Base-by-base conservation (phyloP, 2,329 filamentous ascomycete species). In the Hypoxylon sp. region DNA sequence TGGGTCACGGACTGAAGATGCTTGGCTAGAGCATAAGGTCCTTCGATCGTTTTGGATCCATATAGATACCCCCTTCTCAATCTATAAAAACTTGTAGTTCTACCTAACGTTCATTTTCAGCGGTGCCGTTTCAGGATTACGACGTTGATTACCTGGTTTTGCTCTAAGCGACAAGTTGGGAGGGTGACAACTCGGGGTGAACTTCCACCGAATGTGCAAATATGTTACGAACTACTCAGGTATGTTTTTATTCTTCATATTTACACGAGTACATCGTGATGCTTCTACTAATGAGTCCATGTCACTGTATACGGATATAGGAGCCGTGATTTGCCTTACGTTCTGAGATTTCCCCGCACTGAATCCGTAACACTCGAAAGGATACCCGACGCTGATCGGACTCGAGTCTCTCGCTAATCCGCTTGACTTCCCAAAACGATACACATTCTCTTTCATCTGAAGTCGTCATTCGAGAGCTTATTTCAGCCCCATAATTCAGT, bases 41-140 rank as follows among this genome's bases (percentile, higher is more conserved):
- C 67, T 64, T 17, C 50, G 67, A 73, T 75, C 68, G 64, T 70
- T 71, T 62, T 70, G 70, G 69, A 73, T 73, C 68, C 68, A 63
- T 63, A 46, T 71, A 70, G 69, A 75, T 76, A 76, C 74, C 73
- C 73, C 74, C 69, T 73, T 75, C 73, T 69, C 66, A 63, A 67
- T 67, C 63, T 67, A 50, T 33, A 24, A 61, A 60, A 26, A 35
- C 24, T 29, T 51, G 24, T 62, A 59, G 8, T 54, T 31, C 37
- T 52, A 57, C 11, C 44, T 50, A 26, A 60, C 39, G 14, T 37
- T 52, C 37, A 54, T 22, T 59, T 57, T 37, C n/a, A 35, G n/a
- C 24, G 19, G 14, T 37, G 37, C 31, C 19, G 8, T 33, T 46
- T 52, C 42, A 14, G 35, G 46, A 22, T 61, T 61, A 8, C 31